Conservation (phyloP, 2,329 filamentous ascomycete species). For the Neophaeococcomyces mojaviensis region DNA sequence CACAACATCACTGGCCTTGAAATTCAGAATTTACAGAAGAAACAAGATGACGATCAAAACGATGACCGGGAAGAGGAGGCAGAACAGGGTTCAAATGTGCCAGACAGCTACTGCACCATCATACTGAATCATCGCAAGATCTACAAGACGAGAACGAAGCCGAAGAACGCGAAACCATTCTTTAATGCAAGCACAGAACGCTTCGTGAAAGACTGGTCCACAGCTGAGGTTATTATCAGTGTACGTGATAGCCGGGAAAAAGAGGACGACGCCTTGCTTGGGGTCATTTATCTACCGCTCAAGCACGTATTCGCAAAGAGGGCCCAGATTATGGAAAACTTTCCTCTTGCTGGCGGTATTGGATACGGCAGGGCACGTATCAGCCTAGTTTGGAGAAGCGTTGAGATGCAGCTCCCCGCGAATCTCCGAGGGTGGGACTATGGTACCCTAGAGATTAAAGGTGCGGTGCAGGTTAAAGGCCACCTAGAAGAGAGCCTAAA, state of each 20-base stretch:
- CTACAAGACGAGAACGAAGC: constrained; percentile 67
- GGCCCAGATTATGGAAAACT: constrained; percentile 59
- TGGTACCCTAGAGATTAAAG: constrained; percentile 60
- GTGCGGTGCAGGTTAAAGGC: constrained; percentile 39
- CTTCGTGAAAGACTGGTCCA: constrained; percentile 61
- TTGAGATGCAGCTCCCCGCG: constrained; percentile 54
- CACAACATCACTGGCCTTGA: constrained; percentile 66
- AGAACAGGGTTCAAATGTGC: constrained; percentile 54
- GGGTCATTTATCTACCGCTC: constrained; percentile 62
- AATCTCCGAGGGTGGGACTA: constrained; percentile 62
- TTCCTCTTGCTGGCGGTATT: constrained; percentile 63
- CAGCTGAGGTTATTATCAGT: constrained; percentile 59
- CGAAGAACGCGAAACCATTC: constrained; percentile 70
- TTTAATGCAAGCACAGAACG: constrained; percentile 70
- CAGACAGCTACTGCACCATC: constrained; percentile 64
- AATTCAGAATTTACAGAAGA: constrained; percentile 52
- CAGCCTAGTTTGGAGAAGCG: constrained; percentile 65
- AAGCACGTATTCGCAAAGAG: constrained; percentile 53
- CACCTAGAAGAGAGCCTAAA: constrained; percentile 37
- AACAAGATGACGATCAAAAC: constrained; percentile 39
- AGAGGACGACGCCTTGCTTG: constrained; percentile 62
- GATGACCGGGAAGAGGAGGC: constrained; percentile 34
- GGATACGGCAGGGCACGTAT: constrained; percentile 62
- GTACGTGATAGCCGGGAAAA: constrained; percentile 61
- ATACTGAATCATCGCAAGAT: constrained; percentile 64